Conservation (phyloP, 176 grass and related monocot species). For the Phragmites australis region DNA sequence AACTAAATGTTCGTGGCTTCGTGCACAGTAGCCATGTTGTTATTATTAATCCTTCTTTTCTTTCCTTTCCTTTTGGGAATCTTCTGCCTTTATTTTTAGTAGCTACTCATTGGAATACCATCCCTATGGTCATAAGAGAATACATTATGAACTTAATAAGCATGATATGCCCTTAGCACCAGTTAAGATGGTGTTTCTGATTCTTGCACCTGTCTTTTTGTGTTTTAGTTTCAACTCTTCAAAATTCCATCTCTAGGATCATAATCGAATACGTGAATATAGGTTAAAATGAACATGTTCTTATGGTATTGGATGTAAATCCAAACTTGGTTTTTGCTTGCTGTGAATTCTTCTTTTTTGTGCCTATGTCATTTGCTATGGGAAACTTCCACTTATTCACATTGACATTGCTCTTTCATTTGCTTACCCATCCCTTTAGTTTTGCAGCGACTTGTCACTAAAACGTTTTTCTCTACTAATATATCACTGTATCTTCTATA, state of each 20-base stretch:
- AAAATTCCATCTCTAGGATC: neutral
- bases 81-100: neutral
- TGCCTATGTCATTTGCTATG: neutral
- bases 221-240: slow-evolving; percentile 3
- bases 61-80: neutral
- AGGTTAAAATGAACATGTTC: neutral
- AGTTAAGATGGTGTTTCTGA: neutral
- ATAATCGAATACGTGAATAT: neutral
- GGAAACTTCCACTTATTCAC: slow-evolving; percentile 22
- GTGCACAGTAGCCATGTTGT: neutral
- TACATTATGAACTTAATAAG: neutral
- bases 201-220: slow-evolving; percentile 3
- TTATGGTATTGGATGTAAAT: slow-evolving; percentile 5
- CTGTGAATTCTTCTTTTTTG: neutral
- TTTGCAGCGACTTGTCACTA: slow-evolving; percentile 23
- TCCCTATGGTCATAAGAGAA: neutral
- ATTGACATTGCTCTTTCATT: neutral
- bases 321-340: neutral
- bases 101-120: slow-evolving; percentile 7
- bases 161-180: neutral
- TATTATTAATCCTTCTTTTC: neutral
- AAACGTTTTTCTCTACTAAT: neutral
- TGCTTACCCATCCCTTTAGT: neutral
- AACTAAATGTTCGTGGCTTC: slow-evolving; percentile 18
- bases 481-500: slow-evolving; percentile 23